phyloP scores from a whole-genome alignment of 2,329 filamentous ascomycete species.

The Claviceps purpurea region DNA sequence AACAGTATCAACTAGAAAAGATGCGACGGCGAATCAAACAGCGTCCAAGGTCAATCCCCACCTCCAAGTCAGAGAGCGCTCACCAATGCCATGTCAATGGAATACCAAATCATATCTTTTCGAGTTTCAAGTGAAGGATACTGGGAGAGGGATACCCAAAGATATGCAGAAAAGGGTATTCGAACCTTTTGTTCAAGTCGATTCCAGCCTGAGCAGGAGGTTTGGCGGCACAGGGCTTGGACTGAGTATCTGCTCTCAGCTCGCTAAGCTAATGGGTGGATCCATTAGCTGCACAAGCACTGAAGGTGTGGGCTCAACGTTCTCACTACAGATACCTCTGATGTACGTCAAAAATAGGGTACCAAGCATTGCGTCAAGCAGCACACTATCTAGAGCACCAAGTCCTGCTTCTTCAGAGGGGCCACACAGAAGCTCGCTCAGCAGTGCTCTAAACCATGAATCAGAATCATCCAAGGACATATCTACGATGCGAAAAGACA shows the following conservation, averaged over 20 bases:
- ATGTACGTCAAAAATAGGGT: constrained; percentile 53
- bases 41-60: constrained; percentile 39
- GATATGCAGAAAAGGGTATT: constrained; percentile 73
- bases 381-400: constrained; percentile 33
- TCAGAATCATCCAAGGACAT: constrained; percentile 6
- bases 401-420: constrained; percentile 31
- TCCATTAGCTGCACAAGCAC: constrained; percentile 58
- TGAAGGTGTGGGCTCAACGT: constrained; percentile 62
- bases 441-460: constrained; percentile 11
- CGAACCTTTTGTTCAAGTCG: constrained; percentile 90
- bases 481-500: constrained; percentile 9
- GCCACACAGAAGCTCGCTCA: constrained; percentile 17
- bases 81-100: constrained; percentile 45
- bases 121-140: constrained; percentile 82
- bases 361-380: constrained; percentile 42
- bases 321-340: constrained; percentile 71
- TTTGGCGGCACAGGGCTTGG: constrained; percentile 82
- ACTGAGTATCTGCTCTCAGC: constrained; percentile 76
- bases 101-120: constrained; percentile 58
- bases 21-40: constrained; percentile 40
- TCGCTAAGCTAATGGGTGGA: constrained; percentile 74
- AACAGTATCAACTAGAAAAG: constrained; percentile 7
- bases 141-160: constrained; percentile 71
- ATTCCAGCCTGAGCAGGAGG: constrained; percentile 76
- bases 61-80: constrained; percentile 37